Evolutionary conservation across 306 rosid species (phyloP).

Genomic region (Glycine soja): DNA sequence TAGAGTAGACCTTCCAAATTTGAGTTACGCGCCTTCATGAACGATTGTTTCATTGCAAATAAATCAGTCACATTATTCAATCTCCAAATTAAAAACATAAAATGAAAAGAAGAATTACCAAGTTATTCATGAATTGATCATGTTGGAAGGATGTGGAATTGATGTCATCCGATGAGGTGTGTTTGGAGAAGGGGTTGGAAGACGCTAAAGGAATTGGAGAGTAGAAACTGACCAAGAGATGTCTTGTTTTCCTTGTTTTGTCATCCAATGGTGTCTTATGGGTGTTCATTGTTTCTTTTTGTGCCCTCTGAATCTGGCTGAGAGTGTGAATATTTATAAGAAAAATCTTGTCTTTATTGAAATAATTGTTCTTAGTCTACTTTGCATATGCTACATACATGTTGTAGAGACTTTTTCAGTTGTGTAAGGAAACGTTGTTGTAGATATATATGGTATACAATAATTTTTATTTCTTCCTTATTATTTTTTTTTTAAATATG

Average conservation of each 20-base stretch:
- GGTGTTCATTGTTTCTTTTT: constrained; percentile 52
- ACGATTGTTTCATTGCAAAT: neutral
- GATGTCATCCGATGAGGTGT: constrained; percentile 41
- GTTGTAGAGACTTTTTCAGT: neutral
- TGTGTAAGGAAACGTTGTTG: too few relatives aligned
- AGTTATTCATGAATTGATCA: too few relatives aligned
- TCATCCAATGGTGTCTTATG: constrained; percentile 65
- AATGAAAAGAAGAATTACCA: too few relatives aligned
- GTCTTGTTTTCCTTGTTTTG: constrained; percentile 91
- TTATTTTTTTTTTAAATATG: too few relatives aligned
- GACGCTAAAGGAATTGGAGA: constrained; percentile 71
- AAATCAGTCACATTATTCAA: too few relatives aligned
- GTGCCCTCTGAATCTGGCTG: neutral
- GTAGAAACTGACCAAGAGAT: constrained; percentile 93
- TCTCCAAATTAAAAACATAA: too few relatives aligned
- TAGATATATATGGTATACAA: too few relatives aligned
- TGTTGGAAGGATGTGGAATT: too few relatives aligned
- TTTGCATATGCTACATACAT: neutral
- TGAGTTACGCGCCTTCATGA: constrained; percentile 63
- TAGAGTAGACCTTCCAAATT: constrained; percentile 88
- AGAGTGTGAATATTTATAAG: neutral
- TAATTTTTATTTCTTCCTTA: too few relatives aligned
- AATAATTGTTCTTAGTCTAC: too few relatives aligned
- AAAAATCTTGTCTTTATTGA: neutral
- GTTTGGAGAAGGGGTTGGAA: constrained; percentile 45